Percentiles rank a stretch among this genome's conserved stretches.
phyloP scores from a whole-genome alignment of 305 asterid species.

The Andrographis paniculata region DNA sequence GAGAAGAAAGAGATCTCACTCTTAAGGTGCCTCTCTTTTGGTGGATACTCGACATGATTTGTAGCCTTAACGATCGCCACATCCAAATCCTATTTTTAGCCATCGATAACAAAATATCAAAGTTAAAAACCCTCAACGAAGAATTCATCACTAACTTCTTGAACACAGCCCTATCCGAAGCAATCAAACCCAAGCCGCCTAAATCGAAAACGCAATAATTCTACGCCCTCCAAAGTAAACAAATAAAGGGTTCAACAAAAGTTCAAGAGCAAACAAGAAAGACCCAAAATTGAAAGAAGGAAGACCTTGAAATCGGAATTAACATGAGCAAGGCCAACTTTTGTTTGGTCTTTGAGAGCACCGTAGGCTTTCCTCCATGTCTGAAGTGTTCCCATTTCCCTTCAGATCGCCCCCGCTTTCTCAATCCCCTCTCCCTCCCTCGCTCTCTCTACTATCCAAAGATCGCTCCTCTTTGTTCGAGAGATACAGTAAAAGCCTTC shows the following conservation, averaged over 20 bases:
- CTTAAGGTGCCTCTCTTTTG: slow-evolving; percentile 83
- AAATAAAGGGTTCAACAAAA: too few relatives aligned
- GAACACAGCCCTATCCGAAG: slow-evolving; percentile 14
- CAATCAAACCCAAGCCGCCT: slow-evolving; percentile 12
- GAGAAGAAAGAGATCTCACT: slow-evolving; percentile 42
- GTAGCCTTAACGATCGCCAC: slow-evolving; percentile 99
- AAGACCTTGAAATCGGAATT: slow-evolving; percentile 90
- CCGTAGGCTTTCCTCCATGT: slow-evolving; percentile 88
- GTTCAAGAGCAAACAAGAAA: too few relatives aligned
- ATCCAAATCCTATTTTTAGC: slow-evolving; percentile 72
- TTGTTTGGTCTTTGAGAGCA: slow-evolving; percentile 80
- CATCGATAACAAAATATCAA: slow-evolving; percentile 15
- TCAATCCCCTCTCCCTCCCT: not conserved
- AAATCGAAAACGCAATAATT: slow-evolving; percentile 11
- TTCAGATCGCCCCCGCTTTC: not conserved
- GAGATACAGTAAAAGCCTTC: not conserved
- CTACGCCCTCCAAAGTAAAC: too few relatives aligned
- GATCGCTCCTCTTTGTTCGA: not conserved
- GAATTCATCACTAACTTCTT: not conserved
- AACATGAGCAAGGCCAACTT: slow-evolving; percentile 87
- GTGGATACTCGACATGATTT: slow-evolving; percentile 93
- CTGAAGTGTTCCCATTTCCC: slow-evolving; percentile 83
- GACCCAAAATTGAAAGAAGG: not conserved
- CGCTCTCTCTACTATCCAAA: not conserved
- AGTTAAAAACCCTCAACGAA: slow-evolving; percentile 13